A percentile compares a stretch with the other conserved stretches of the same genome.
Conservation (phyloP, 148 eudicot genomes). For the Salicornia ramosissima region DNA sequence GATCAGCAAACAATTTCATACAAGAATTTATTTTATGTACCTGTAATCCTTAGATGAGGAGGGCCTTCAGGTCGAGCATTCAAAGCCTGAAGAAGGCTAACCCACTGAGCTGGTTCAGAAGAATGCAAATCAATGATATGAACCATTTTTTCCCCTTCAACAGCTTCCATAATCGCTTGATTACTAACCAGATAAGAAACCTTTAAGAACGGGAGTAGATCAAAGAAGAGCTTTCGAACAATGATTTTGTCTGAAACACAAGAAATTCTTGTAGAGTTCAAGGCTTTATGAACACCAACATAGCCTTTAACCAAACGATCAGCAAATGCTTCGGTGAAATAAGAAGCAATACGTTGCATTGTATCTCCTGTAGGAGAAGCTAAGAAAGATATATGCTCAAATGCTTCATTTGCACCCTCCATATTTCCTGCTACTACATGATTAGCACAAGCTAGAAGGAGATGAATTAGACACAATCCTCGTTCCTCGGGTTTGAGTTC, state of each 20-base stretch:
- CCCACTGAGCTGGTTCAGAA: slow-evolving; percentile 75
- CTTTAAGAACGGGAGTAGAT: slow-evolving; percentile 58
- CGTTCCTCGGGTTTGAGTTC: slow-evolving; percentile 65
- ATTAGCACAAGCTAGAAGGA: slow-evolving; percentile 53
- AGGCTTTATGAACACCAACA: slow-evolving; percentile 68
- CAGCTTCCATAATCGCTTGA: slow-evolving; percentile 66
- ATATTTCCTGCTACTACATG: slow-evolving; percentile 47
- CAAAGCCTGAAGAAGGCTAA: slow-evolving; percentile 52
- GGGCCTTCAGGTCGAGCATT: slow-evolving; percentile 55
- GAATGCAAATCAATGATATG: slow-evolving; percentile 62
- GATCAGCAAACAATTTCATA: neutral
- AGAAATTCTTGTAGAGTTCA: slow-evolving; percentile 45
- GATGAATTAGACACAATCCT: slow-evolving; percentile 58
- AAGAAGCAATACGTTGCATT: slow-evolving; percentile 74
- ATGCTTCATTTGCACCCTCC: slow-evolving; percentile 47
- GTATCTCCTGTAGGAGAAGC: slow-evolving; percentile 65
- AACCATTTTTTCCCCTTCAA: slow-evolving; percentile 72
- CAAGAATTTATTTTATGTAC: neutral
- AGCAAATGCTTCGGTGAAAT: slow-evolving; percentile 70
- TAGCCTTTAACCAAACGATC: slow-evolving; percentile 52
- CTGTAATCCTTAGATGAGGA: slow-evolving; percentile 65
- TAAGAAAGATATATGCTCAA: slow-evolving; percentile 57
- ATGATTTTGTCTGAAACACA: slow-evolving; percentile 42
- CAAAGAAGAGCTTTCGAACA: slow-evolving; percentile 48
- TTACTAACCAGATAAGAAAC: slow-evolving; percentile 54